A percentile compares a stretch with the other conserved stretches of the same genome.
Evolutionary conservation across 1,284 basidiomycete species (phyloP).

Genomic region (Abortiporus biennis): DNA sequence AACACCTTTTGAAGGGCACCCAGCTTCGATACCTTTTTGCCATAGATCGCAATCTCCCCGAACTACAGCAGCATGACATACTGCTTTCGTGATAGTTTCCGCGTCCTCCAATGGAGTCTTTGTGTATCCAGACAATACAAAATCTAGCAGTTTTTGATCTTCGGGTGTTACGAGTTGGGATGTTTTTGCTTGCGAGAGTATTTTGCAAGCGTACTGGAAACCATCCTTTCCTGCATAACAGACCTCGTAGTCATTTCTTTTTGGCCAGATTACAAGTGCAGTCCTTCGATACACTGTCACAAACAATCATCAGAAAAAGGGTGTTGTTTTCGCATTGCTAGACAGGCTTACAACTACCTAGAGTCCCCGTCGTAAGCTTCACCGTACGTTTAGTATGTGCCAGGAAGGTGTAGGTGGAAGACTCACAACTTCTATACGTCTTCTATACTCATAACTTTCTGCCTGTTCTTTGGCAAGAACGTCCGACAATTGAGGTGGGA

Average conservation of each 20-base stretch:
- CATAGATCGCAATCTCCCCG: background rate
- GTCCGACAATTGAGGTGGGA: background rate
- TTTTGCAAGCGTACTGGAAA: background rate
- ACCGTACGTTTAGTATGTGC: background rate
- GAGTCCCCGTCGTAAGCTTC: background rate
- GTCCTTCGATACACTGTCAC: background rate
- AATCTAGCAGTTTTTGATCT: background rate
- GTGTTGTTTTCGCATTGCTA: background rate
- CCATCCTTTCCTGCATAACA: background rate
- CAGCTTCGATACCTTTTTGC: background rate
- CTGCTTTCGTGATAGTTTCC: background rate
- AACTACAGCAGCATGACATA: background rate
- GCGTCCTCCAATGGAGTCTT: no score
- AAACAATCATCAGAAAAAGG: background rate
- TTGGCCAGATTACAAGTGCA: background rate
- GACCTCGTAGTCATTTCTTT: background rate
- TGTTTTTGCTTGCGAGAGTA: background rate
- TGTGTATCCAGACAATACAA: background rate
- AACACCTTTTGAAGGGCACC: no score
- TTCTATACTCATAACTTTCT: background rate
- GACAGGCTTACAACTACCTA: background rate
- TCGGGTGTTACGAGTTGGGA: background rate
- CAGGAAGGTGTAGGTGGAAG: background rate
- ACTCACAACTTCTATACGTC: background rate
- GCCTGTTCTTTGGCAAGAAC: background rate